phyloP scores from a whole-genome alignment of 192 early-diverging fungal genomes.

The Coemansia sp. region DNA sequence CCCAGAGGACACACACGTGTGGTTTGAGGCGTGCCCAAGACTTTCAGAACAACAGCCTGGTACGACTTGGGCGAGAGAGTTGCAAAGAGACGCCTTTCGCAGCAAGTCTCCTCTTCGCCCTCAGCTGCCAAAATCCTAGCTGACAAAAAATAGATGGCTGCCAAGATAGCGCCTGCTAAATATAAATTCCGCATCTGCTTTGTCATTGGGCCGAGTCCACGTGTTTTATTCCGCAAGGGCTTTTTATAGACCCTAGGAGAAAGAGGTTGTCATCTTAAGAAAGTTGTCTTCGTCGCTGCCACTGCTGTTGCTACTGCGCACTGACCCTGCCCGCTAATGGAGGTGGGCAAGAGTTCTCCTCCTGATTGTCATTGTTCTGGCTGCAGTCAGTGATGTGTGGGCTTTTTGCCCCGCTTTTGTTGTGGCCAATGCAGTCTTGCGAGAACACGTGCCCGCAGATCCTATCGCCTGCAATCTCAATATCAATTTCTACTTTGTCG shows the following conservation, averaged over 20 bases:
- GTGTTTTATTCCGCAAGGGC: neutral
- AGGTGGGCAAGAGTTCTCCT: neutral
- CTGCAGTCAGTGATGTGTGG: neutral
- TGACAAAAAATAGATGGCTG: neutral
- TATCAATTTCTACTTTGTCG: neutral
- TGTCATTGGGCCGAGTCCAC: neutral
- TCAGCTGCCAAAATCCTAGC: neutral
- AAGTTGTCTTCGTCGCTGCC: neutral
- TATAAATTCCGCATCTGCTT: conserved; percentile 3
- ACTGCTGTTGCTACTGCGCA: neutral
- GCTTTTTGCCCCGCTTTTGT: neutral
- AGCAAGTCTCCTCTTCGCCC: neutral
- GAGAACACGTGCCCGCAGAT: conserved; percentile 1
- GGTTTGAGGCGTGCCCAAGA: neutral
- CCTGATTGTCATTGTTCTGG: neutral
- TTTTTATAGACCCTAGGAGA: neutral
- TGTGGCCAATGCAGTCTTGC: neutral
- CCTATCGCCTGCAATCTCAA: neutral
- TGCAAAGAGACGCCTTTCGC: neutral
- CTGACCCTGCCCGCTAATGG: conserved; percentile 1
- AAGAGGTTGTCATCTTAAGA: neutral
- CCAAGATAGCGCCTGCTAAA: neutral
- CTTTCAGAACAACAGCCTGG: neutral
- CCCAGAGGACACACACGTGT: neutral
- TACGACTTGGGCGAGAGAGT: neutral